A percentile compares a stretch with the other conserved stretches of the same genome.
Conservation (phyloP, 176 grass and related monocot genomes). For the Oropetium thomaeum region DNA sequence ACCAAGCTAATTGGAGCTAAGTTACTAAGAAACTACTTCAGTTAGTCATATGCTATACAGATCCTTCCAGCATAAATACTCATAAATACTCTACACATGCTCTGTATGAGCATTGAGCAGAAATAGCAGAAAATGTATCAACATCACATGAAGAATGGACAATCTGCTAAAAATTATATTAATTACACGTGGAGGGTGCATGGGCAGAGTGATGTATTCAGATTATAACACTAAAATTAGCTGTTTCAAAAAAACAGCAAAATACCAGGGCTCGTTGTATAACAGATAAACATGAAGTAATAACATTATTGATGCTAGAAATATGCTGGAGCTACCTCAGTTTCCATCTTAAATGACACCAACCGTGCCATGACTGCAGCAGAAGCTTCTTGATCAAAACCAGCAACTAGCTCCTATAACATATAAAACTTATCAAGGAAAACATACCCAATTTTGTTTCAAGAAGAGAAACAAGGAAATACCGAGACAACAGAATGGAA, state of each 20-base stretch:
- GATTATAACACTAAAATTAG: background rate
- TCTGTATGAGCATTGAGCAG: background rate
- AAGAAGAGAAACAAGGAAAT: constrained; percentile 19
- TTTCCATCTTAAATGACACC: constrained; percentile 94
- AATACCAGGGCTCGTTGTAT: background rate
- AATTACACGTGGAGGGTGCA: too few species aligned
- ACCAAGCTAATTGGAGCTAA: background rate
- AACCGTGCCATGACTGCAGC: constrained; percentile 84
- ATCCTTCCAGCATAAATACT: background rate
- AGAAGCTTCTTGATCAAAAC: constrained; percentile 96
- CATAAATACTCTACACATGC: background rate
- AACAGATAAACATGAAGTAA: constrained; percentile 18
- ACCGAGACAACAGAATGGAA: background rate
- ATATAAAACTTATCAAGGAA: constrained; percentile 20
- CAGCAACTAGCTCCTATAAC: constrained; percentile 74
- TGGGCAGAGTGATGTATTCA: background rate
- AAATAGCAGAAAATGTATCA: background rate
- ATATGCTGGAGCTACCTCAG: constrained; percentile 59
- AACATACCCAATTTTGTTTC: background rate
- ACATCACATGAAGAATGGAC: background rate
- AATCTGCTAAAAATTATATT: background rate
- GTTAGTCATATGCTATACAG: background rate
- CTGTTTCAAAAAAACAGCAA: background rate
- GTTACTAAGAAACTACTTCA: background rate
- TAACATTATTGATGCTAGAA: background rate